Evolutionary conservation across 257 asterid genomes (phyloP).

Genomic region (Petunia axillaris): DNA sequence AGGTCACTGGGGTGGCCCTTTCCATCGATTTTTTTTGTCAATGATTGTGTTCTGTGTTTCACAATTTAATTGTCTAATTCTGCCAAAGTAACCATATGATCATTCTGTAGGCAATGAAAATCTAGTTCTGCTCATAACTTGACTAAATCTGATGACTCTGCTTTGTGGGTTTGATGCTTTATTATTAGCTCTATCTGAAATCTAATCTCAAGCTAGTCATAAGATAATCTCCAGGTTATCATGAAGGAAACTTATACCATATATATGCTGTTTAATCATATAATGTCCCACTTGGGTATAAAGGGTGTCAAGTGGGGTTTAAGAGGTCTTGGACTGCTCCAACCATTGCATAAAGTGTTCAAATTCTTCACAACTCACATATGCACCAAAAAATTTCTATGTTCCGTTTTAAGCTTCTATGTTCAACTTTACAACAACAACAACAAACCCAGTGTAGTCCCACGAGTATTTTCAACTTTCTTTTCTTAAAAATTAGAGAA

Average conservation of each 20-base stretch:
- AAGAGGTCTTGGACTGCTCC: neutral
- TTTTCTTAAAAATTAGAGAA: neutral
- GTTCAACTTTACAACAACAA: neutral
- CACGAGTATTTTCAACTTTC: no score
- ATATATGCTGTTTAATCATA: neutral
- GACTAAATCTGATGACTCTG: conserved; percentile 8
- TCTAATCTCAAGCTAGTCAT: neutral
- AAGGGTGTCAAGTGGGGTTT: neutral
- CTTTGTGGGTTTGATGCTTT: neutral
- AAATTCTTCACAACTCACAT: neutral
- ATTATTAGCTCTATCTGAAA: neutral
- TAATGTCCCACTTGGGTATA: neutral
- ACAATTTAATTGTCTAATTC: neutral
- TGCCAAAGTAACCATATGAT: neutral
- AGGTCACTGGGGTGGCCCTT: conserved; percentile 26
- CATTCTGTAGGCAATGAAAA: conserved; percentile 20
- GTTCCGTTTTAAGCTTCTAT: neutral
- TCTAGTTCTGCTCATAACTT: neutral
- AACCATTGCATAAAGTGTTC: neutral
- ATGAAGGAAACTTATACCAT: conserved; percentile 2
- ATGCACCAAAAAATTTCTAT: neutral
- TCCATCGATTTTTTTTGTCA: conserved; percentile 18
- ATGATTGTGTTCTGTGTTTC: conserved; percentile 11
- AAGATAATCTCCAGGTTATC: conserved; percentile 13
- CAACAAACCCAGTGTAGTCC: no score